Evolutionary conservation across 805 yeast genomes (phyloP), one percentile per base, ranked within the genome.

Genomic region (Groenewaldozyma salmanticensis): DNA sequence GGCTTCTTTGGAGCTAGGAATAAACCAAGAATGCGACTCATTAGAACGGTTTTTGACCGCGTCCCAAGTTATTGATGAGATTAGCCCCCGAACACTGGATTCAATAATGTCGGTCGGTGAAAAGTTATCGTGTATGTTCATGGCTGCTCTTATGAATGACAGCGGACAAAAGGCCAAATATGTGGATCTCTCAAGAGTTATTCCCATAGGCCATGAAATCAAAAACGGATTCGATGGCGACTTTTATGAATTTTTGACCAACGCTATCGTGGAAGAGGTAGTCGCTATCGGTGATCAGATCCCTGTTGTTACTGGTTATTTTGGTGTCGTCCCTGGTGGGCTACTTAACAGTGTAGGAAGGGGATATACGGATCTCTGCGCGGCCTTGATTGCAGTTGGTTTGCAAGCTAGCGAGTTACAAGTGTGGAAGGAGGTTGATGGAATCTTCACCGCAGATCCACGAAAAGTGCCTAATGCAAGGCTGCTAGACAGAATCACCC

Each of bases 381-480:
- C 98, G 16, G 98, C 97, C 1, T 71, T 92, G 55, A 74, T 87
- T 31, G 96, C 98, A 0, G 97, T 92, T 21, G 98, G 96, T 1
- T 64, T 81, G 38, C 75, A 72, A 47, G 96, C 97, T 4, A 94
- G 86, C 35, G 98, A 92, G 64, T 70, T 92, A 47, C 98, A 92
- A 66, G 85, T 92, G 38, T 92, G 98, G 98, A 92, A 92, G 55
- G 98, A 92, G 67, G 98, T 92, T 39, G 98, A 92, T 60, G 98
- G 98, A 53, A 92, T 92, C 31, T 92, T 92, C 68, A 88, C 97
- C 0, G 98, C 98, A 2, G 98, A 92, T 60, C 98, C 98, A 32
- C 72, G 98, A 46, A 92, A 92, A 54, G 97, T 92, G 21, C 81
- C 87, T 29, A 77, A 76, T 42, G 98, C 98, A 3, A 72, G 95